Evolutionary conservation across 441 rosid species (phyloP).

Genomic region (Mallotus japonicus): DNA sequence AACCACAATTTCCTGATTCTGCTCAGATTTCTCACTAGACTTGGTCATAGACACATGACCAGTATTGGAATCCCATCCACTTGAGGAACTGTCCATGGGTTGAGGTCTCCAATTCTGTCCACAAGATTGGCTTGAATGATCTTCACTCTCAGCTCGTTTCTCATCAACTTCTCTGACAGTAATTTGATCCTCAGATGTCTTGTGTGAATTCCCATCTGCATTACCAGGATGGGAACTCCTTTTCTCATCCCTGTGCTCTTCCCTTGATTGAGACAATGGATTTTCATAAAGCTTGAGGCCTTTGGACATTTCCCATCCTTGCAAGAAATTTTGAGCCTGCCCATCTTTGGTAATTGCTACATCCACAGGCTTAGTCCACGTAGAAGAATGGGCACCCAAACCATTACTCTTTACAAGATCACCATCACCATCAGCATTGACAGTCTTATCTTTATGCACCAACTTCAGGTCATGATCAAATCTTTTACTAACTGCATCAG

Average conservation of each 20-base stretch:
- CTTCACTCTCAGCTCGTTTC: slow-evolving; percentile 45
- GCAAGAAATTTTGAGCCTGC: slow-evolving; percentile 29
- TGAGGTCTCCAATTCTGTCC: slow-evolving; percentile 64
- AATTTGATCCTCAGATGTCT: slow-evolving; percentile 32
- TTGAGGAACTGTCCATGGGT: slow-evolving; percentile 40
- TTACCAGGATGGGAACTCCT: slow-evolving; percentile 34
- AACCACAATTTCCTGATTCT: slow-evolving; percentile 52
- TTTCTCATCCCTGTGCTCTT: slow-evolving; percentile 33
- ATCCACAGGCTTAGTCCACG: slow-evolving; percentile 36
- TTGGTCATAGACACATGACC: slow-evolving; percentile 40
- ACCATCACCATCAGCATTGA: slow-evolving; percentile 35
- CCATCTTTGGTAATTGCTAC: slow-evolving; percentile 34
- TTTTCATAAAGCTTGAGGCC: slow-evolving; percentile 40
- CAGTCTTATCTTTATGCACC: slow-evolving; percentile 38
- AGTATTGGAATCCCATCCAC: slow-evolving; percentile 49
- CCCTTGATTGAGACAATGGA: slow-evolving; percentile 26
- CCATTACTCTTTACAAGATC: slow-evolving; percentile 31
- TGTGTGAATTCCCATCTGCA: slow-evolving; percentile 28
- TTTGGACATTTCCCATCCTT: slow-evolving; percentile 35
- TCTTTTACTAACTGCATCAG: slow-evolving; percentile 31
- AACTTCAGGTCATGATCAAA: slow-evolving; percentile 46
- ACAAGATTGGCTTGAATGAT: slow-evolving; percentile 46
- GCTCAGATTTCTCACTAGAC: slow-evolving; percentile 36
- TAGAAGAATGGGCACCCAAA: slow-evolving; percentile 36
- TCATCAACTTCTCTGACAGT: slow-evolving; percentile 30